Evolutionary conservation across 2,329 filamentous ascomycete species (phyloP), one percentile per base, ranked within the genome.

Genomic region (Aphanoascus verrucosus): DNA sequence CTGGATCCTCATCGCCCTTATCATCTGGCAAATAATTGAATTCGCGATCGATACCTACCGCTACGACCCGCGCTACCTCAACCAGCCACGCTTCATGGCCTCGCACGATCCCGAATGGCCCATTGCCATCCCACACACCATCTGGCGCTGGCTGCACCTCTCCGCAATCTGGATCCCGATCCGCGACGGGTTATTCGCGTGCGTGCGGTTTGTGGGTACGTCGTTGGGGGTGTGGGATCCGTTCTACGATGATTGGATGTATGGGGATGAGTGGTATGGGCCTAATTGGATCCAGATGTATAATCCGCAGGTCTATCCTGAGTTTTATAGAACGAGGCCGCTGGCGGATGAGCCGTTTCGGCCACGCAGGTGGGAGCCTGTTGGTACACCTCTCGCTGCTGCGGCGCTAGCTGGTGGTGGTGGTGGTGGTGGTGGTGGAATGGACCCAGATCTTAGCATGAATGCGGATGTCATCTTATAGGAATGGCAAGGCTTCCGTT

Each of bases 121-220:
- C 0, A 78, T 74, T 56, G 77, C 80, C 4, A 69, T 80, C 4
- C 76, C 77, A 2, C 81, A 77, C 2, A 70, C 82, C 61, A 54
- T 80, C 2, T 77, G 65, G 65, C 70, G 72, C 20, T 74, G 72
- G 72, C 67, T 68, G 14, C 67, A 68, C 58, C 56, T 72, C 5
- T 68, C 65, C 5, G 44, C 28, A 37, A 53, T 53, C 32, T 53
- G 51, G 51, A 37, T 35, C 11, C 51, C 51, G 5, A 49, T 53
- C 34, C 35, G 45, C 14, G 28, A 47, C 12, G 28, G 28, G n/a
- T 14, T 53, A 17, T 53, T 53, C 31, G 45, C 44, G 8, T 53
- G 43, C 28, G 43, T 53, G n/a, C 34, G 42, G 35, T 49, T 42
- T 43, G 28, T 53, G 15, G 45, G 43, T 3, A n/a, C 28, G 35